Percentiles rank a stretch among this genome's conserved stretches.
phyloP scores from a whole-genome alignment of 306 rosid genomes.

The Nissolia schottii region DNA sequence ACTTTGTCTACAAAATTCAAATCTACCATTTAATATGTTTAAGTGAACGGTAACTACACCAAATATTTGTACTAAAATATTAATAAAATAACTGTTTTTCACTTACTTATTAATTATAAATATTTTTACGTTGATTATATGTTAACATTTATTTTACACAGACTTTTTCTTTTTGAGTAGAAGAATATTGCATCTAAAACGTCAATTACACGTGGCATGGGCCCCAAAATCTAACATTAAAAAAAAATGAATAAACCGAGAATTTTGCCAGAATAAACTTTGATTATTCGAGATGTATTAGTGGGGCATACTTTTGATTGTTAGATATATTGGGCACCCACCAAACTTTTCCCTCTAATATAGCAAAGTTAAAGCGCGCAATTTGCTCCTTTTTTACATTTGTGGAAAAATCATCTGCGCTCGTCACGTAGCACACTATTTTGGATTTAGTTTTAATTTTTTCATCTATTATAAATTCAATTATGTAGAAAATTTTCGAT shows the following conservation, averaged over 20 bases:
- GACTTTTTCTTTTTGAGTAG: neutral
- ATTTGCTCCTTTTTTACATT: neutral
- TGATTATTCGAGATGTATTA: neutral
- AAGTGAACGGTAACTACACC: too few relatives aligned
- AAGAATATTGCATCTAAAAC: constrained; percentile 19
- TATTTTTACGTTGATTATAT: too few relatives aligned
- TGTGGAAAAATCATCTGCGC: constrained; percentile 27
- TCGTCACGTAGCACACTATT: constrained; percentile 19
- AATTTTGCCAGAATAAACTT: constrained; percentile 20
- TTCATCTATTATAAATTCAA: too few relatives aligned
- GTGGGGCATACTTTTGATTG: constrained; percentile 23
- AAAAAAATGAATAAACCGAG: neutral
- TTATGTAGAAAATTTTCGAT: neutral
- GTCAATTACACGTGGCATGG: constrained; percentile 20
- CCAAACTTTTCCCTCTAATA: neutral
- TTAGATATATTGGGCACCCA: constrained; percentile 23
- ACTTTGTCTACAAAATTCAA: constrained; percentile 2
- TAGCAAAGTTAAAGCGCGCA: constrained; percentile 24
- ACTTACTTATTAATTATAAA: too few relatives aligned
- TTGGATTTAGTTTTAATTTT: neutral
- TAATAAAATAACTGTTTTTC: too few relatives aligned
- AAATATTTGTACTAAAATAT: too few relatives aligned
- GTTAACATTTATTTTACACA: too few relatives aligned
- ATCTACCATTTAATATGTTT: neutral
- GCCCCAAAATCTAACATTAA: constrained; percentile 35